Evolutionary conservation across 495 filamentous ascomycete species (phyloP), one percentile per base, ranked within the genome.

Genomic region (Hyaloscypha bicolor): DNA sequence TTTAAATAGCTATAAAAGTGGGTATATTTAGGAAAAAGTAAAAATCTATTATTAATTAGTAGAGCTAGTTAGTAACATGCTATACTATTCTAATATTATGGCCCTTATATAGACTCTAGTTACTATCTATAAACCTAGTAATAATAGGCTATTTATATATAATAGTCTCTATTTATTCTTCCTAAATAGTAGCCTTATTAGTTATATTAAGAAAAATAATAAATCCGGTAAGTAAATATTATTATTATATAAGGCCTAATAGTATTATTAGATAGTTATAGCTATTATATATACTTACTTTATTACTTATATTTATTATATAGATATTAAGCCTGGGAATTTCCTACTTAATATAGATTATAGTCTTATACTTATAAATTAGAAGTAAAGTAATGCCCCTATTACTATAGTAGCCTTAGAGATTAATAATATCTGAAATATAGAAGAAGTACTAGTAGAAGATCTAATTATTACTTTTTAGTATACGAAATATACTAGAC

Each of bases 331-430:
- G 35, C 63, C 63, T 42, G 53, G 63, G 25, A 66, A 66, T 45
- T 66, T 66, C 56, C 16, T 66, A 2, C 19, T 60, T 6, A 25
- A 66, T 30, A 37, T 9, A 22, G 56, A 60, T 35, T 19, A 60
- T 8, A 66, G 37, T 32, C 63, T 66, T 22, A 19, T 66, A 2
- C 63, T 66, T 60, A 58, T 58, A 19, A 55, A 66, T 32, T 73
- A 71, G 71, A 68, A 73, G 56, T 65, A 74, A 60, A 63, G 62
- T 57, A 71, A 63, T 31, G 72, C 72, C n/a, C 14, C 68, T 3
- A 22, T 22, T 16, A 72, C 30, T 25, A 65, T 62, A 22, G 51
- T 67, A 3, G 73, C 73, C n/a, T 71, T 71, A 19, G 71, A 75
- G 68, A 62, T 64, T 6, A 66, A 75, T 32, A 62, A 66, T 2